Evolutionary conservation across 306 rosid genomes (phyloP).

Genomic region (Castanea crenata): DNA sequence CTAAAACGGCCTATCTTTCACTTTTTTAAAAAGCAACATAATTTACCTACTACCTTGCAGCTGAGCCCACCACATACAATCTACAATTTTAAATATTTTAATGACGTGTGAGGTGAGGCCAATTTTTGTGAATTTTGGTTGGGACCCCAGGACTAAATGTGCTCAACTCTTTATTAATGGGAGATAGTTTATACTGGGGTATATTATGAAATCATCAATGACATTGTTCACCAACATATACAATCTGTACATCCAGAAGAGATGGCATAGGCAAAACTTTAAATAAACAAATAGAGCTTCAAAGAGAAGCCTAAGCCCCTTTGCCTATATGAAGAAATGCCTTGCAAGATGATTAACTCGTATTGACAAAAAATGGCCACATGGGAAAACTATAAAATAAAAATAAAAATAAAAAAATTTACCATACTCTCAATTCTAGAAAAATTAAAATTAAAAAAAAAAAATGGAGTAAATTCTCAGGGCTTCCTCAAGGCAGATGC

Average conservation of each 20-base stretch:
- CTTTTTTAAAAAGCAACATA: no score
- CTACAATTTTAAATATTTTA: no score
- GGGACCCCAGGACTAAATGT: not conserved
- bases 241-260: not conserved
- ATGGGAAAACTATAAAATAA: not conserved
- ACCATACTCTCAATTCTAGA: not conserved
- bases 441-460: not conserved
- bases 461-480: constrained; percentile 13
- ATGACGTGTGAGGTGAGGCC: no score
- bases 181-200: no score
- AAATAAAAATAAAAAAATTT: no score
- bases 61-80: no score
- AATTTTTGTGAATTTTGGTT: no score
- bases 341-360: not conserved
- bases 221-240: not conserved
- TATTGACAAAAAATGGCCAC: not conserved
- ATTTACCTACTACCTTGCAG: no score
- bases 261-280: not conserved
- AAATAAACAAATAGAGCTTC: not conserved
- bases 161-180: not conserved
- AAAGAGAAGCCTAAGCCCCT: not conserved
- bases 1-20: no score
- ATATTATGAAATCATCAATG: not conserved
- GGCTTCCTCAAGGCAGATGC: constrained; percentile 99
- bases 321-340: constrained; percentile 22